Percentiles rank a stretch among this genome's conserved stretches.
These are phyloP conservation scores for Schizothecium vesticola DNA, from an alignment of 495 filamentous ascomycete species.

Conservation along the genomic window DNA sequence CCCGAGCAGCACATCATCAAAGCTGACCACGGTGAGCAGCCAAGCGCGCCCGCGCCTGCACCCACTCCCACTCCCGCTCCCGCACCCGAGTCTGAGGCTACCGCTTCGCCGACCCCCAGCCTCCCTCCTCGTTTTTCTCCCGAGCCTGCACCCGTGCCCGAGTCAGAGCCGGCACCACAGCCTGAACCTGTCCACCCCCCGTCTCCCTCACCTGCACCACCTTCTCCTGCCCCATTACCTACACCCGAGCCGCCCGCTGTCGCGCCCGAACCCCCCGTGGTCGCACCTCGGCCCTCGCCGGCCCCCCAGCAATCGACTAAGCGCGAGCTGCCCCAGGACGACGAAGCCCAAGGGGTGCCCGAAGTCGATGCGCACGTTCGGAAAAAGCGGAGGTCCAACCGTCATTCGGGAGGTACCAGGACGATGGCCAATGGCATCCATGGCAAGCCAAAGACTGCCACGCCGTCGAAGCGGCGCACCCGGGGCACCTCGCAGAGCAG, in stretches of 20 bases:
- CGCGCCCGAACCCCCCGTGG: not conserved
- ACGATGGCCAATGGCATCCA: constrained; percentile 23
- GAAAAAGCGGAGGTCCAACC: constrained; percentile 29
- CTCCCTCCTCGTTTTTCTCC: not conserved
- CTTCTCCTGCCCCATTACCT: not conserved
- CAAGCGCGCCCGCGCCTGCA: constrained; percentile 2
- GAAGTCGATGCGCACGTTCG: constrained; percentile 19
- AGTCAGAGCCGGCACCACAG: not conserved
- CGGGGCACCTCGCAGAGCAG: constrained; percentile 25
- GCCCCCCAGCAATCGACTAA: constrained; percentile 4
- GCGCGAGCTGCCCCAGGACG: not conserved
- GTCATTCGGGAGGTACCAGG: constrained; percentile 12
- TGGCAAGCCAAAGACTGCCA: constrained; percentile 22
- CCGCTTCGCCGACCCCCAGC: not conserved
- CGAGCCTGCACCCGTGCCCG: constrained; percentile 10
- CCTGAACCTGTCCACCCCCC: not conserved
- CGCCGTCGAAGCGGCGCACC: constrained; percentile 21
- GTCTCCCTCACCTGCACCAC: constrained; percentile 1
- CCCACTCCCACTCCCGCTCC: not conserved
- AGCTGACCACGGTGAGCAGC: constrained; percentile 23
- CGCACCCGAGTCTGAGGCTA: constrained; percentile 4
- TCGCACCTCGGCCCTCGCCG: not conserved
- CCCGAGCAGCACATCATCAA: constrained; percentile 24
- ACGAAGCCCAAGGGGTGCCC: not conserved
- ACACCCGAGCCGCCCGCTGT: not conserved